Conservation (phyloP, 1,139 yeast species). For the Hyphopichia burtonii region DNA sequence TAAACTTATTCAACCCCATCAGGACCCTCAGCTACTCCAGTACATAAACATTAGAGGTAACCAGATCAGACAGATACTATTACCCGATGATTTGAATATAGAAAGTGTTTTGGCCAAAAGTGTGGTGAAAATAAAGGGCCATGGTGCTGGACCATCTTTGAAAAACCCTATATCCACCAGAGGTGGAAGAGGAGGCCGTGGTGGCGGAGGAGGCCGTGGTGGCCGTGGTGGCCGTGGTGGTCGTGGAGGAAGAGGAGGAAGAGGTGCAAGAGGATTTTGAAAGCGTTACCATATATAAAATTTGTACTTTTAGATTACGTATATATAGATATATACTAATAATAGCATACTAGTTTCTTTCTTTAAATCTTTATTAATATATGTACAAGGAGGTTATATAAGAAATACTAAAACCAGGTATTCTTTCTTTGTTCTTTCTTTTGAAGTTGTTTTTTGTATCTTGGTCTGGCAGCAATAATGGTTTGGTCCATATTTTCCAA, state of each 20-base stretch:
- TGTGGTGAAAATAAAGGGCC: constrained; percentile 35
- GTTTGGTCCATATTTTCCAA: constrained; percentile 70
- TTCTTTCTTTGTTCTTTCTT: constrained; percentile 47
- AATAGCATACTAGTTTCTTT: not conserved
- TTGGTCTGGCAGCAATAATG: constrained; percentile 64
- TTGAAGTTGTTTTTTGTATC: constrained; percentile 55
- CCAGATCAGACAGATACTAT: constrained; percentile 77
- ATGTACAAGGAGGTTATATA: constrained; percentile 1
- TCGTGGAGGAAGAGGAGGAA: constrained; percentile 9
- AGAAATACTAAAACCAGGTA: constrained; percentile 42
- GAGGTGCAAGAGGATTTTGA: constrained; percentile 4
- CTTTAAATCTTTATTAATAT: not conserved
- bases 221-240: constrained; percentile 7
- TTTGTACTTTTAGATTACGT: not conserved
- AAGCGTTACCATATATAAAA: too few species aligned
- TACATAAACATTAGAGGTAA: constrained; percentile 88
- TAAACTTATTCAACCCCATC: constrained; percentile 67
- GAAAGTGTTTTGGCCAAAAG: constrained; percentile 65
- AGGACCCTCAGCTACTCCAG: constrained; percentile 73
- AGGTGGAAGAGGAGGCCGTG: constrained; percentile 19
- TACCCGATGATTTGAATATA: constrained; percentile 86
- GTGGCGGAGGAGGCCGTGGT: constrained; percentile 13
- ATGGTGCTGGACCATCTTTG: constrained; percentile 42
- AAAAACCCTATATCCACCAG: constrained; percentile 14
- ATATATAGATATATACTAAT: not conserved